Percentiles rank a stretch among this genome's conserved stretches.
Conservation (phyloP, 129 eudicot genomes). For the Glebionis coronaria region DNA sequence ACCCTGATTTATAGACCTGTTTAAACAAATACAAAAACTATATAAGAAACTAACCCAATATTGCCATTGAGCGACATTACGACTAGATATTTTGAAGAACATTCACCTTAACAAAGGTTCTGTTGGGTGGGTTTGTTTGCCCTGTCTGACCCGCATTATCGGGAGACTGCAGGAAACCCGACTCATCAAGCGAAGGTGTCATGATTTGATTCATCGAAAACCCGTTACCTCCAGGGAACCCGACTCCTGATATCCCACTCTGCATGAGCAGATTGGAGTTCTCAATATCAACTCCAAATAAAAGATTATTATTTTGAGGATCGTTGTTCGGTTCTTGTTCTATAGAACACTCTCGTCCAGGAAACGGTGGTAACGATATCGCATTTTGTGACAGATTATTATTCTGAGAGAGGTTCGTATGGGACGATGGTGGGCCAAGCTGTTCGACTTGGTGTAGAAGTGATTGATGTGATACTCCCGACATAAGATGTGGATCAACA, state of each 20-base stretch:
- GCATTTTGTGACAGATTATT: conserved; percentile 42
- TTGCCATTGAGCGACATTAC: neutral
- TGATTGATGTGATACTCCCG: conserved; percentile 44
- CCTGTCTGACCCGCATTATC: conserved; percentile 64
- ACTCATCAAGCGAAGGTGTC: conserved; percentile 64
- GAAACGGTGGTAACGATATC: conserved; percentile 65
- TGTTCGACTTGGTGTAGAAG: conserved; percentile 56
- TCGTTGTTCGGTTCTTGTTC: conserved; percentile 47
- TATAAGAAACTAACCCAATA: neutral
- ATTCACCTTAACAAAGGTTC: conserved; percentile 79
- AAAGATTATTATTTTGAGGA: conserved; percentile 48
- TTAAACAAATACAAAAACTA: conserved; percentile 12
- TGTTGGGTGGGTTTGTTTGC: conserved; percentile 51
- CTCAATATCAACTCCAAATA: conserved; percentile 66
- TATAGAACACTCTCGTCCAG: conserved; percentile 59
- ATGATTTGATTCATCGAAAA: conserved; percentile 53
- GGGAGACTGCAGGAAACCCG: conserved; percentile 71
- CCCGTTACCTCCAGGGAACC: conserved; percentile 31
- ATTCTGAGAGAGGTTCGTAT: conserved; percentile 42
- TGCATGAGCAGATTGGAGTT: conserved; percentile 58
- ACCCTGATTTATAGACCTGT: conserved; percentile 86
- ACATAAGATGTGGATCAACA: conserved; percentile 51
- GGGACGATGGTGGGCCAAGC: conserved; percentile 39
- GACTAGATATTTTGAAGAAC: neutral
- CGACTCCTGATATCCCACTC: conserved; percentile 40